phyloP scores from a whole-genome alignment of 441 rosid genomes.

The Iberis amara region DNA sequence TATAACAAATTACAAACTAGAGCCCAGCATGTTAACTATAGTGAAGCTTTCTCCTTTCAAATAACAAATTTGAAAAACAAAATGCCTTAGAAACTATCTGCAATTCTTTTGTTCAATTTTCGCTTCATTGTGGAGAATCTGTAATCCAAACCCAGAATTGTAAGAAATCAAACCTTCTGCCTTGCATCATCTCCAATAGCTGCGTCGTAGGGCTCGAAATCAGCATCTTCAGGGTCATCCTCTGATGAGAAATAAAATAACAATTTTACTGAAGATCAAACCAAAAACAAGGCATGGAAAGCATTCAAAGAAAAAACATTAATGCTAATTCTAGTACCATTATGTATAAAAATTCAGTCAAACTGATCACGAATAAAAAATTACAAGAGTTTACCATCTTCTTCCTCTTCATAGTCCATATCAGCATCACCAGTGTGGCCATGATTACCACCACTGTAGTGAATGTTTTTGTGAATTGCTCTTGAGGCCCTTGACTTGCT shows the following conservation, averaged over 20 bases:
- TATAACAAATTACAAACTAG: slow-evolving; percentile 20
- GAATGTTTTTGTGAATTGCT: slow-evolving; percentile 34
- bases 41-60: slow-evolving; percentile 1
- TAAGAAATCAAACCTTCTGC: slow-evolving; percentile 48
- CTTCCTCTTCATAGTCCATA: slow-evolving; percentile 76
- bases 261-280: slow-evolving; percentile 27
- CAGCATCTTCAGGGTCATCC: slow-evolving; percentile 97
- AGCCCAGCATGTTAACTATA: slow-evolving; percentile 10
- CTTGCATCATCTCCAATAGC: slow-evolving; percentile 34
- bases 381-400: slow-evolving; percentile 58
- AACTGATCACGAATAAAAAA: slow-evolving; percentile 6
- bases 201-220: slow-evolving; percentile 77
- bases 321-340: slow-evolving; percentile 1
- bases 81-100: slow-evolving; percentile 7
- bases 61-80: slow-evolving; percentile 4
- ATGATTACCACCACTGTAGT: slow-evolving; percentile 34
- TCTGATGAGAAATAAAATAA: slow-evolving; percentile 45
- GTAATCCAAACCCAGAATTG: slow-evolving; percentile 11
- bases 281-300: background rate
- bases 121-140: background rate
- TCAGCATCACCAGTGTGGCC: slow-evolving; percentile 51
- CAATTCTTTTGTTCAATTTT: slow-evolving; percentile 4
- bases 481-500: slow-evolving; percentile 56
- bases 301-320: slow-evolving; percentile 1
- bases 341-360: slow-evolving; percentile 12